Base-by-base conservation (phyloP, 495 filamentous ascomycete species). In the Chlorociboria aeruginascens region DNA sequence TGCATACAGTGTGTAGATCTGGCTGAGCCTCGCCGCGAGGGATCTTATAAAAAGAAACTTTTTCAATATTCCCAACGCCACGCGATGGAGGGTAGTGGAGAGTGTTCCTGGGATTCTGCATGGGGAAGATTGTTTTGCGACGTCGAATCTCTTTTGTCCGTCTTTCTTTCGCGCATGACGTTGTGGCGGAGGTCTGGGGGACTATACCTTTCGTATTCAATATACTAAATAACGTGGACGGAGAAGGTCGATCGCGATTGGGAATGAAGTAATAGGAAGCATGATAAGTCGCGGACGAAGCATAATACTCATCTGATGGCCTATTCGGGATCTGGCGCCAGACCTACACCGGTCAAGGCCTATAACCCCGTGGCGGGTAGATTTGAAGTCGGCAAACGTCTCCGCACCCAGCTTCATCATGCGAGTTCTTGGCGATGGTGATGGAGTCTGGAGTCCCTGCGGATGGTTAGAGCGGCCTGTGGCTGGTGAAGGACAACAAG, bases 401-500 rank as follows among this genome's bases (percentile, higher is more conserved):
- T 14, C 30, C 8, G 12, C 10, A 1, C 20, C 20, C 20, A 33
- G 4, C 35, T n/a, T 16, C 16, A 12, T 17, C 35, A 40, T 35
- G 43, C 25, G 29, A 37, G 11, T 32, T 32, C 25, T 3, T 31
- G 13, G 11, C n/a, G n/a, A n/a, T 28, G 36, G 7, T 40, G 3
- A 8, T 16, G 30, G 29, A 13, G 6, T 13, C 31, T 39, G 32
- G 25, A 29, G 38, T 12, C 46, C 46, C 31, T 34, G 46, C 25
- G n/a, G n/a, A 32, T 20, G 9, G 32, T 51, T 51, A 51, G 49
- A 46, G 49, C 49, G 43, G 49, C 49, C 49, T 46, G 49, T 51
- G 49, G 49, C 46, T 49, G 39, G 38, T 49, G 46, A 42, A 11
- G 8, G 44, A 38, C 13, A 34, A 25, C n/a, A 30, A 31, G 7